Base-by-base conservation (phyloP, 2,329 filamentous ascomycete species). In the Pseudodiploospora longispora region DNA sequence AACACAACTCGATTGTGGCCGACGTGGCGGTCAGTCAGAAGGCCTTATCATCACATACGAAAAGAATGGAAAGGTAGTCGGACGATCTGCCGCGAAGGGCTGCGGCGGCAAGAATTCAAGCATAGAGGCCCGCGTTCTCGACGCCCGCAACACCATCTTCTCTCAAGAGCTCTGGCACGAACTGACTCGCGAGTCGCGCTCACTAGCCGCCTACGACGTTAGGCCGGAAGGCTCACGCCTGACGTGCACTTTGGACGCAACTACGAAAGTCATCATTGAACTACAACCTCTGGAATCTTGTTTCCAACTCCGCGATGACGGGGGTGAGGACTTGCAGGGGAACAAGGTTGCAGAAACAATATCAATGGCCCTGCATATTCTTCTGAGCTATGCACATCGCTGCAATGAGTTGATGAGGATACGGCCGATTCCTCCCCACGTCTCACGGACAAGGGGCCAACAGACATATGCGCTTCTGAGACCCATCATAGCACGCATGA, bases 111-210 rank as follows among this genome's bases (percentile, higher is more conserved):
- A 78, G 32, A 75, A 83, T 33, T 52, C 54, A 6, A 58, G 57
- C 1, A 68, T 90, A 6, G 80, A 87, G 52, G 72, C 79, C 30
- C 75, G 82, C 7, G 85, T 94, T 30, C 76, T 83, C 12, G 78
- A 86, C 54, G 85, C 87, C 3, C 76, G 87, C 45, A 85, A 93
- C 61, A 87, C 85, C 40, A 73, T 91, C 19, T 89, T 87, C 55
- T 81, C 86, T 29, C 83, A 90, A 58, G 93, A 98, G 59, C 68
- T 98, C 2, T 96, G 89, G 75, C 82, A 95, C 54, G 93, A 98
- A 64, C 72, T 97, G 47, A 82, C 83, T 42, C 77, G 87, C 12
- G 93, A 98, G 64, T 82, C 85, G 1, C 83, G 89, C 10, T 74
- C 75, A 0, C 70, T 95, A 27, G 74, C 83, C 3, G 80, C 82